Percentiles rank a stretch among this genome's conserved stretches.
Conservation (phyloP, 495 filamentous ascomycete species). For the Penicillium manginii region DNA sequence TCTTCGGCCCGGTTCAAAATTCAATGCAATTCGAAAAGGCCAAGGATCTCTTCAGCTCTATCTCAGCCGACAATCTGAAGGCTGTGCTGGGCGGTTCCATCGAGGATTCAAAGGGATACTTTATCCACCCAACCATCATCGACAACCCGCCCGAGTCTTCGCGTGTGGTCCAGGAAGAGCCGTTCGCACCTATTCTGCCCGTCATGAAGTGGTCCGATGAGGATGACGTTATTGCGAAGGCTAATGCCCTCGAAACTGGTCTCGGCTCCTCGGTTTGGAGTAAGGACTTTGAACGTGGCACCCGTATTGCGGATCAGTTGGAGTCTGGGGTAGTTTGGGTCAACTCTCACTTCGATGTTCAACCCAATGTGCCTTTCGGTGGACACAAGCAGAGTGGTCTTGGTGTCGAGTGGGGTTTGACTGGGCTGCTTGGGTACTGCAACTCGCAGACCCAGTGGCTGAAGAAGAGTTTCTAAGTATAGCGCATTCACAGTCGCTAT, state of each 20-base stretch:
- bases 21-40: conserved; percentile 59
- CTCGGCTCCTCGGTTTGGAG: conserved; percentile 62
- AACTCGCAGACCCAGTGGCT: conserved; percentile 49
- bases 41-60: conserved; percentile 51
- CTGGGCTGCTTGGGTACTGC: conserved; percentile 60
- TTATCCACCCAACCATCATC: conserved; percentile 60
- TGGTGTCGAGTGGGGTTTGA: conserved; percentile 63
- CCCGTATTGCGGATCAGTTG: conserved; percentile 51
- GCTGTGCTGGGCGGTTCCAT: conserved; percentile 38
- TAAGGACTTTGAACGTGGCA: conserved; percentile 53
- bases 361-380: conserved; percentile 58
- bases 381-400: conserved; percentile 71
- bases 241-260: conserved; percentile 59
- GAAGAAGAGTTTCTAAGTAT: not conserved
- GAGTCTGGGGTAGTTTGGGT: conserved; percentile 62
- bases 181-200: conserved; percentile 60
- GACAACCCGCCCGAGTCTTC: conserved; percentile 60
- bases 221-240: conserved; percentile 58
- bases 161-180: conserved; percentile 51
- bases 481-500: not conserved
- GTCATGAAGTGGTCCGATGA: conserved; percentile 59
- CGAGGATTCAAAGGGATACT: conserved; percentile 49
- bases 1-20: conserved; percentile 65
- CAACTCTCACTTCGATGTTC: conserved; percentile 51
- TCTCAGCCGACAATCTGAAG: conserved; percentile 50